phyloP scores from a whole-genome alignment of 2,329 filamentous ascomycete genomes.

The Thielaviopsis punctulata region DNA sequence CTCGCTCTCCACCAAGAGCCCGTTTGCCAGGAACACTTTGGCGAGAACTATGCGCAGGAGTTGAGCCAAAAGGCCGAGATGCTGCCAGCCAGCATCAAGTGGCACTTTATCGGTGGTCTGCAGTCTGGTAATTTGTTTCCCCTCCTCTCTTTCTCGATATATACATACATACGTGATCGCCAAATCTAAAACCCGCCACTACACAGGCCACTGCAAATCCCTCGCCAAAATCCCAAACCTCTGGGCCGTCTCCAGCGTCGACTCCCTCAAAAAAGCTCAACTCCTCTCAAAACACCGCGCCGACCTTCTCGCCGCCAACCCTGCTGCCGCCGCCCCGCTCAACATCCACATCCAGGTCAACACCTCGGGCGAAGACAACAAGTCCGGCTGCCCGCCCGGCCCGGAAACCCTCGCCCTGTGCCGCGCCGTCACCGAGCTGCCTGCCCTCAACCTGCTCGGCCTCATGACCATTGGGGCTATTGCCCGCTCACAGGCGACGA shows the following conservation, averaged over 20 bases:
- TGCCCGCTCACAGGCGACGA: conserved; percentile 59
- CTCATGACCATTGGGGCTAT: conserved; percentile 98
- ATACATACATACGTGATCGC: no score
- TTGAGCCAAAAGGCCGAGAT: conserved; percentile 69
- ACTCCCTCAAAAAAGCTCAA: conserved; percentile 72
- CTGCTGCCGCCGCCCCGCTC: conserved; percentile 27
- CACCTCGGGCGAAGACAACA: conserved; percentile 73
- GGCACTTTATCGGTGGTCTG: conserved; percentile 93
- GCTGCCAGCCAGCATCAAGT: conserved; percentile 59
- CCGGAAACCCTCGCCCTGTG: conserved; percentile 47
- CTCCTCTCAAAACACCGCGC: conserved; percentile 62
- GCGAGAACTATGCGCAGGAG: conserved; percentile 93
- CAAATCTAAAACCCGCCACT: conserved; percentile 1
- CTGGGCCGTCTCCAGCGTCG: conserved; percentile 81
- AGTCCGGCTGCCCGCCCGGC: conserved; percentile 63
- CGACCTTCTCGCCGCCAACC: conserved; percentile 29
- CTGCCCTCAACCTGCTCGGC: conserved; percentile 57
- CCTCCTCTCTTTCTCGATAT: neutral
- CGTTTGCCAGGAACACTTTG: conserved; percentile 56
- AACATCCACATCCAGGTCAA: conserved; percentile 86
- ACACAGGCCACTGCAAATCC: conserved; percentile 70
- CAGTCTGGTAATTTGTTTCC: conserved; percentile 45
- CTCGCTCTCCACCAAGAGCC: conserved; percentile 56
- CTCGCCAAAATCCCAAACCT: conserved; percentile 78
- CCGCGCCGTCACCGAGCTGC: conserved; percentile 53